Percentiles rank a stretch among this genome's conserved stretches.
Conservation (phyloP, 2,329 filamentous ascomycete genomes). For the Aureobasidium zeae region DNA sequence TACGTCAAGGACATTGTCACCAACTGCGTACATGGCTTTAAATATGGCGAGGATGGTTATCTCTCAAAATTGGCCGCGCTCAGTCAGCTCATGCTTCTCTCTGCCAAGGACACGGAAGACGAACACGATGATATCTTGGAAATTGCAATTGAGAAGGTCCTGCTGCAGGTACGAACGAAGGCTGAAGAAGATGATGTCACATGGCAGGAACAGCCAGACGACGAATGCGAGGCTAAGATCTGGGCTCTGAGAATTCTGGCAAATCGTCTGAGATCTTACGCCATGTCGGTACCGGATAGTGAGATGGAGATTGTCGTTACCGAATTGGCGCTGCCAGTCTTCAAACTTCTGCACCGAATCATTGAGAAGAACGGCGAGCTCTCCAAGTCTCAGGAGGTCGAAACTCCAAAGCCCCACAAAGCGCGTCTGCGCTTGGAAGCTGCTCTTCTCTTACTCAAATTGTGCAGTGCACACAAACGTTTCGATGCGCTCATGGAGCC, state of each 20-base stretch:
- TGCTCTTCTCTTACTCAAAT: constrained; percentile 68
- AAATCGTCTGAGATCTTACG: constrained; percentile 64
- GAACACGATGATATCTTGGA: constrained; percentile 68
- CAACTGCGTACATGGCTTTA: constrained; percentile 64
- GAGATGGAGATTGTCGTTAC: constrained; percentile 40
- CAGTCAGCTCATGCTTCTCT: constrained; percentile 66
- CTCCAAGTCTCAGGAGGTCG: constrained; percentile 55
- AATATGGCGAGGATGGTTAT: constrained; percentile 64
- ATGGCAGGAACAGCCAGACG: constrained; percentile 54
- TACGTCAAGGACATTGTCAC: constrained; percentile 75
- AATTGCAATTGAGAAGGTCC: constrained; percentile 64
- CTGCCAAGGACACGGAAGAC: constrained; percentile 62
- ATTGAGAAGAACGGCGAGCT: constrained; percentile 71
- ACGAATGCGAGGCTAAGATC: constrained; percentile 74
- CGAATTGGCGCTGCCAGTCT: constrained; percentile 55
- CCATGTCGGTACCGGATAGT: constrained; percentile 19
- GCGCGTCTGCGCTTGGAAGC: constrained; percentile 73
- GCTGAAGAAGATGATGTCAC: constrained; percentile 39
- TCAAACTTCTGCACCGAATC: constrained; percentile 68
- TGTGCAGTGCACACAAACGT: constrained; percentile 60
- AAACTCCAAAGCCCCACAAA: constrained; percentile 70
- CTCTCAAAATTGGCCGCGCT: constrained; percentile 63
- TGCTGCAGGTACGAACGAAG: constrained; percentile 53
- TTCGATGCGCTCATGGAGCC: constrained; percentile 69
- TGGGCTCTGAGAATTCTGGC: constrained; percentile 78